Conservation (phyloP, 257 asterid genomes). For the Ballota nigra region DNA sequence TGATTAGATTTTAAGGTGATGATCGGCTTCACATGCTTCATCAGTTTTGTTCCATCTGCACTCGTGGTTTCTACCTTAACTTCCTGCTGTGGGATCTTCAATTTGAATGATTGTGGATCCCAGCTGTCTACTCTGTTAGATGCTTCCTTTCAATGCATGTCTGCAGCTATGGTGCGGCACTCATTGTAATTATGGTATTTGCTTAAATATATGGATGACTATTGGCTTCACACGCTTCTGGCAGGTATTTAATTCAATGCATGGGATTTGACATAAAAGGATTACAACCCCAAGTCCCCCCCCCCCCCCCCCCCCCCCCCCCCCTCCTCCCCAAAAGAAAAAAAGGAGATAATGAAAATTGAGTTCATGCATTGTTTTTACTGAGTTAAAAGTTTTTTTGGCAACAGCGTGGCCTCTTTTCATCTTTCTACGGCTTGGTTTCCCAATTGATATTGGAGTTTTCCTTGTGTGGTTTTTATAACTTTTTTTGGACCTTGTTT, state of each 20-base stretch:
- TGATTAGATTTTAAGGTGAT: conserved; percentile 53
- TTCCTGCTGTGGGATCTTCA: conserved; percentile 86
- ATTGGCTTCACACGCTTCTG: conserved; percentile 57
- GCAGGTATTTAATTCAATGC: conserved; percentile 58
- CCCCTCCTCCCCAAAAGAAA: neutral
- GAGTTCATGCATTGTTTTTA: neutral
- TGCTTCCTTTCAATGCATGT: conserved; percentile 75
- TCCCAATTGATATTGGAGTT: neutral
- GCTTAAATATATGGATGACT: conserved; percentile 51
- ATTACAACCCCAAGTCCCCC: neutral
- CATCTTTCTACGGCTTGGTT: neutral
- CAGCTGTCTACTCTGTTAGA: conserved; percentile 78
- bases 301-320: too few relatives aligned
- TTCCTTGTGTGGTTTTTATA: neutral
- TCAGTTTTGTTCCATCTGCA: conserved; percentile 88
- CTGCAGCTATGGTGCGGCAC: too few relatives aligned
- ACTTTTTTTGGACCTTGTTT: neutral
- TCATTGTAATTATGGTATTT: conserved; percentile 51
- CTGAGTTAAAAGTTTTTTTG: neutral
- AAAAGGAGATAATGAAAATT: too few relatives aligned
- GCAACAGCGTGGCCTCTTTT: neutral
- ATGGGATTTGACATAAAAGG: conserved; percentile 17
- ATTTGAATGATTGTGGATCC: conserved; percentile 84
- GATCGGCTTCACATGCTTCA: conserved; percentile 55
- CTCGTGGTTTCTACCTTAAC: conserved; percentile 74